Evolutionary conservation across 1,284 basidiomycete species (phyloP).

Genomic region (Microbotryum silenes-acaulis): DNA sequence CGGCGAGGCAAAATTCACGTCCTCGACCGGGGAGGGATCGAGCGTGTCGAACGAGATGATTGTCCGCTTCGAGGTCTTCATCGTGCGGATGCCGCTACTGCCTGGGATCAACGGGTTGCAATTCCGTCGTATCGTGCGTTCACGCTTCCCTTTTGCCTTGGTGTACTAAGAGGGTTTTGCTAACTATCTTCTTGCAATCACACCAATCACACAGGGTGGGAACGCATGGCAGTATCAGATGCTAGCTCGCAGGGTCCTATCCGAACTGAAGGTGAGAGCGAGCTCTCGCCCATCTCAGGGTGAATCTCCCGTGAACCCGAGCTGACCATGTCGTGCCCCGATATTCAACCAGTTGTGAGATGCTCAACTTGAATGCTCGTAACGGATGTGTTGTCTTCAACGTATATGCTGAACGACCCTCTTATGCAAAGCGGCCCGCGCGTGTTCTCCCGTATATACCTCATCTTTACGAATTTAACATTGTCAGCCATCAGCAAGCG

Average conservation of each 20-base stretch:
- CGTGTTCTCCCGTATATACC: no score
- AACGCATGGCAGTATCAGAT: slow-evolving; percentile 59
- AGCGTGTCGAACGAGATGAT: slow-evolving; percentile 64
- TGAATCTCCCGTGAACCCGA: no score
- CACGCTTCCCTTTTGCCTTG: not conserved
- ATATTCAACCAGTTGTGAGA: no score
- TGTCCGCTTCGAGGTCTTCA: slow-evolving; percentile 87
- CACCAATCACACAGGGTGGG: slow-evolving; percentile 4
- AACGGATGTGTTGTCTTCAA: no score
- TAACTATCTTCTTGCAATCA: not conserved
- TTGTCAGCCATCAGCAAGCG: no score
- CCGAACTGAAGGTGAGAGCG: slow-evolving; percentile 77
- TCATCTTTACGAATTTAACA: no score
- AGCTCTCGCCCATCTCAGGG: no score
- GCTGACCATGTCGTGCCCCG: no score
- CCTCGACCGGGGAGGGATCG: slow-evolving; percentile 47
- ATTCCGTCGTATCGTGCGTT: slow-evolving; percentile 62
- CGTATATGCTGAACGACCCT: no score
- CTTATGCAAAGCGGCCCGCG: no score
- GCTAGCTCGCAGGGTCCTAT: slow-evolving; percentile 85
- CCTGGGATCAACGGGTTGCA: slow-evolving; percentile 86
- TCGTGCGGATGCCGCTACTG: slow-evolving; percentile 89
- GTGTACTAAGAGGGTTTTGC: not conserved
- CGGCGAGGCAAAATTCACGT: slow-evolving; percentile 56
- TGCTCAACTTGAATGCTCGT: no score